Evolutionary conservation across 345 rosid species (phyloP).

Genomic region (Gossypium thurberi): DNA sequence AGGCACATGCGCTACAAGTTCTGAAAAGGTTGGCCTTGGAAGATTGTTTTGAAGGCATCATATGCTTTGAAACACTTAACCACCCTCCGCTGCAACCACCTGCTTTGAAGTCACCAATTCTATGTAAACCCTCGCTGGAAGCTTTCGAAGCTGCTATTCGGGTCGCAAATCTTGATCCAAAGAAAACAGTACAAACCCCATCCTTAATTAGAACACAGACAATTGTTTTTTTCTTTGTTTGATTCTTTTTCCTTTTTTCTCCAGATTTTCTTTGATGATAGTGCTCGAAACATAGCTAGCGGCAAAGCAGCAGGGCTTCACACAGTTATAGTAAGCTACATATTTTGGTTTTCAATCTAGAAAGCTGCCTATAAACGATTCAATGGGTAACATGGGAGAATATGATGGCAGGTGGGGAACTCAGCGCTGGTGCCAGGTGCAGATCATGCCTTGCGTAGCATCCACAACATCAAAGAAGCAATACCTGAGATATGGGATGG

Average conservation of each 20-base stretch:
- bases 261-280: constrained; percentile 87
- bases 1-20: constrained; percentile 42
- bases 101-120: constrained; percentile 23
- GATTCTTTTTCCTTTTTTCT: not conserved
- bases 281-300: constrained; percentile 68
- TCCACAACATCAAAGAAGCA: constrained; percentile 79
- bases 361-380: not conserved
- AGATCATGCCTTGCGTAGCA: constrained; percentile 65
- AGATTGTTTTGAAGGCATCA: constrained; percentile 74
- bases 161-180: constrained; percentile 56
- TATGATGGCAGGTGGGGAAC: constrained; percentile 59
- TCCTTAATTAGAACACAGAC: not conserved
- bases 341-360: not conserved
- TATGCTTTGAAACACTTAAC: constrained; percentile 80
- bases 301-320: constrained; percentile 72
- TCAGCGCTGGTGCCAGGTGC: constrained; percentile 59
- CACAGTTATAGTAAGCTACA: constrained; percentile 54
- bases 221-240: not conserved
- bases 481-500: constrained; percentile 76
- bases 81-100: constrained; percentile 38
- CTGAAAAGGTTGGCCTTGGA: constrained; percentile 54
- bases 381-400: not conserved
- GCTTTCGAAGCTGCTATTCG: constrained; percentile 62
- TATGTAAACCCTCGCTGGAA: constrained; percentile 65
- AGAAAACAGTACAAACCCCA: constrained; percentile 48